Percentiles rank a stretch among this genome's conserved stretches.
Conservation (phyloP, 257 asterid genomes). For the Petrea volubilis region DNA sequence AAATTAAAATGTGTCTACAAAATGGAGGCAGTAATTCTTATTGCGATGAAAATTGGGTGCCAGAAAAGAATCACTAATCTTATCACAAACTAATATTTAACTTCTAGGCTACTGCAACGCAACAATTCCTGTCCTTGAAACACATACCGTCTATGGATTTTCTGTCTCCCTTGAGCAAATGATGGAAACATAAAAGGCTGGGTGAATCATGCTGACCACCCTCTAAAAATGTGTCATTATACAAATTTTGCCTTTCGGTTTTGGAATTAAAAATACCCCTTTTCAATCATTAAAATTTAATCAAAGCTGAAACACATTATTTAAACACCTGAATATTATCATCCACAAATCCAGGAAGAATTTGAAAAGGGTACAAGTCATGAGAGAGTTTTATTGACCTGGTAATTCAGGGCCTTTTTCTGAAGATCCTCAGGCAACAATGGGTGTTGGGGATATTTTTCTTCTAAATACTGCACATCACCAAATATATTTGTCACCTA, state of each 20-base stretch:
- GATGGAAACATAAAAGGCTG: not conserved
- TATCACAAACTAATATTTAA: not conserved
- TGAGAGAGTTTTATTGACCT: slow-evolving; percentile 33
- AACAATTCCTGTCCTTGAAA: not conserved
- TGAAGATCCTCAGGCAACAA: slow-evolving; percentile 79
- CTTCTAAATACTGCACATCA: slow-evolving; percentile 74
- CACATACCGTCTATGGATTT: not conserved
- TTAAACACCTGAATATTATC: too few species aligned
- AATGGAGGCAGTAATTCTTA: not conserved
- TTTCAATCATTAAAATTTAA: too few species aligned
- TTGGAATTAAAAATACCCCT: too few species aligned
- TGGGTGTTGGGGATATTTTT: slow-evolving; percentile 83
- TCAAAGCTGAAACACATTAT: too few species aligned
- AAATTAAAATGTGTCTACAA: not conserved
- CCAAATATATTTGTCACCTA: not conserved
- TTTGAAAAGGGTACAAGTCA: not conserved
- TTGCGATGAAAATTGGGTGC: not conserved
- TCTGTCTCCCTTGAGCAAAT: not conserved
- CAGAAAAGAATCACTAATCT: not conserved
- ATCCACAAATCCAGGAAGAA: too few species aligned
- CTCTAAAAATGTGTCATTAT: too few species aligned
- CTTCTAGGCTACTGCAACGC: not conserved
- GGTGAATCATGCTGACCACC: too few species aligned
- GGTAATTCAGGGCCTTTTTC: slow-evolving; percentile 58
- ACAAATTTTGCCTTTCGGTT: too few species aligned